phyloP scores from a whole-genome alignment of 2,329 filamentous ascomycete genomes.

The Emergomyces africanus region DNA sequence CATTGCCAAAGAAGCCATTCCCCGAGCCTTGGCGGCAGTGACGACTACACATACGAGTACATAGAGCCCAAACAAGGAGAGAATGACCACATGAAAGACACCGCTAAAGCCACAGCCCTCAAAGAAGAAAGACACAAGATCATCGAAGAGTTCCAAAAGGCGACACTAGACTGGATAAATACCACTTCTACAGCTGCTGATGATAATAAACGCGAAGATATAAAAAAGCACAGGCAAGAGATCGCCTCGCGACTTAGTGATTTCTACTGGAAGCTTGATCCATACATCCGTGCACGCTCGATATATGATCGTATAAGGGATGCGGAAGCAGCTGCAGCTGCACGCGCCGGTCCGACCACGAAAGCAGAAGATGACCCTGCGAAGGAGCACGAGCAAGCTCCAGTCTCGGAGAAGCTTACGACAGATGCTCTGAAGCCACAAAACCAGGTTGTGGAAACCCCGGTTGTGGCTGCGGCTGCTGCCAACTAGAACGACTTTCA shows the following conservation, averaged over 20 bases:
- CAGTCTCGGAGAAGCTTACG: background rate
- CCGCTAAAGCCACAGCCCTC: conserved; percentile 49
- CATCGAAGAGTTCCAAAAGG: conserved; percentile 60
- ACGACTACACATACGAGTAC: conserved; percentile 75
- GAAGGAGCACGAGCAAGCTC: background rate
- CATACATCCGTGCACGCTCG: conserved; percentile 70
- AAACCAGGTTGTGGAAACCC: background rate
- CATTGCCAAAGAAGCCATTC: conserved; percentile 57
- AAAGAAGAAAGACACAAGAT: conserved; percentile 50
- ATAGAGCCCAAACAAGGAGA: conserved; percentile 63
- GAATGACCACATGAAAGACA: conserved; percentile 61
- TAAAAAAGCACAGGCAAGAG: conserved; percentile 46
- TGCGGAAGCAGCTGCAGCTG: background rate
- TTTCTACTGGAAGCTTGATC: conserved; percentile 85
- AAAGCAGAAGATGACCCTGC: background rate
- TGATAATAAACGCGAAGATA: conserved; percentile 32
- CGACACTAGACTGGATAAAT: conserved; percentile 64
- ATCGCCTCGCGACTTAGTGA: conserved; percentile 52
- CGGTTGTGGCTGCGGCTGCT: background rate
- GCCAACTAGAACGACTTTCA: background rate
- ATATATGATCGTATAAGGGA: conserved; percentile 59
- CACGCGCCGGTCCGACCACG: background rate
- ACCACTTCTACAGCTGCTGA: conserved; percentile 32
- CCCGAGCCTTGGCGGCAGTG: conserved; percentile 77
- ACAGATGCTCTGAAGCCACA: background rate